Conservation (phyloP, 1,284 basidiomycete genomes). For the Neonothopanus nambi region DNA sequence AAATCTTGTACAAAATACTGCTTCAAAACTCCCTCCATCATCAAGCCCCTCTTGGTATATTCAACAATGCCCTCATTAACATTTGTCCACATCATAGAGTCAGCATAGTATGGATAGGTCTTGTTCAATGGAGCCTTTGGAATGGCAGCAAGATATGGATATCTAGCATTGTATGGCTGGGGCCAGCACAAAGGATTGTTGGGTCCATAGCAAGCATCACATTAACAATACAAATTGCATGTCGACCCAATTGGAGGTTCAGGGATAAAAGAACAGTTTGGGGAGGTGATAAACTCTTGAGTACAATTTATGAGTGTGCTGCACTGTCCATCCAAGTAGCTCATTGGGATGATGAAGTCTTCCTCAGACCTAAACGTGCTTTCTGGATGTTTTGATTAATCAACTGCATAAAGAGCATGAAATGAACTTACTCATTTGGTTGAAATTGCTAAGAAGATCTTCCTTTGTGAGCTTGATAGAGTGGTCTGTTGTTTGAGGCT, state of each 20-base stretch:
- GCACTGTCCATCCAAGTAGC: too few relatives aligned
- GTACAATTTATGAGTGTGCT: too few relatives aligned
- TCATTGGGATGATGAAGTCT: too few relatives aligned
- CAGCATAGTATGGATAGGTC: background rate
- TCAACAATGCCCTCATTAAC: background rate
- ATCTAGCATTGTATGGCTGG: background rate
- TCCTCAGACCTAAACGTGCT: too few relatives aligned
- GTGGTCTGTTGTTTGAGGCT: too few relatives aligned
- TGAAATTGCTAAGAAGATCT: too few relatives aligned
- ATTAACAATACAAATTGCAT: conserved; percentile 1
- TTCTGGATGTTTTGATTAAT: too few relatives aligned
- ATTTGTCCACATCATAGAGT: background rate
- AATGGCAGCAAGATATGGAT: background rate
- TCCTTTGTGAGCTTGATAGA: too few relatives aligned
- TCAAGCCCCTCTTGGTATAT: background rate
- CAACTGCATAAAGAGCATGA: too few relatives aligned
- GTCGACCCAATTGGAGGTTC: conserved; percentile 4
- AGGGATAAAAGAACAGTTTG: background rate
- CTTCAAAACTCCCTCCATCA: background rate
- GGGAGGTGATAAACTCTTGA: too few relatives aligned
- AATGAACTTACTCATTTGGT: too few relatives aligned
- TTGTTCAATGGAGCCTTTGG: too few relatives aligned
- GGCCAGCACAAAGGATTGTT: conserved; percentile 2
- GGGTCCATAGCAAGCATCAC: conserved; percentile 1
- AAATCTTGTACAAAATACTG: background rate